Base-by-base conservation (phyloP, 768 basidiomycete species). In the Boletus reticulatus region DNA sequence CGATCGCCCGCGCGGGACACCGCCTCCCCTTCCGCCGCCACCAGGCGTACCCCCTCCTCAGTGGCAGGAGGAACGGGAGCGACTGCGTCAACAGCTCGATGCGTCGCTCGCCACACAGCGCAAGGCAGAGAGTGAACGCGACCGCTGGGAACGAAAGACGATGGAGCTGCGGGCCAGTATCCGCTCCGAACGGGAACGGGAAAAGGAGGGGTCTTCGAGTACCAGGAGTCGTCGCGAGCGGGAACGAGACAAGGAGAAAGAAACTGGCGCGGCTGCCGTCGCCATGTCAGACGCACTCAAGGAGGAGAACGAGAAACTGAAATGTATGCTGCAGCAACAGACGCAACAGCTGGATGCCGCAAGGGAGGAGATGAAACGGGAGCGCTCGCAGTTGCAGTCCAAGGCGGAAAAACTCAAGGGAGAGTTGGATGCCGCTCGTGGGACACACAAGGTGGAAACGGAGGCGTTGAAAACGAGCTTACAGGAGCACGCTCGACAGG, bases 271-370 rank as follows among this genome's bases (percentile, higher is more conserved):
- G 14, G 34, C 39, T 20, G 36, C 49, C 4, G 38, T 8, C 22
- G 37, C 42, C 14, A 24, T 45, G 20, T 22, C 43, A 16, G 58
- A 62, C 38, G 43, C 52, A 1, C 46, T 66, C 41, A 64, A 52
- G 49, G 68, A 66, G 24, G 67, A 68, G 44, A 64, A 62, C 47
- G 64, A 61, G 43, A 66, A 59, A 20, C 47, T 68, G 20, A 67
- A 70, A 20, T 45, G 29, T 1, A 55, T 59, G 56, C 44, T 64
- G 41, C 55, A 63, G 19, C 55, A 63, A 13, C 60, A 67, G 38
- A 45, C 32, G 2, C 58, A 57, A n/a, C 66, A 67, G 44, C 38
- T 57, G 20, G 53, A 53, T 3, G 32, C 41, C 5, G 39, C 27
- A 4, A 44, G 45, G 27, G 65, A 62, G n/a, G 64, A 58, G 11